Conservation (phyloP, 108 stramenopile genomes). For the Nannochloropsis salina region DNA sequence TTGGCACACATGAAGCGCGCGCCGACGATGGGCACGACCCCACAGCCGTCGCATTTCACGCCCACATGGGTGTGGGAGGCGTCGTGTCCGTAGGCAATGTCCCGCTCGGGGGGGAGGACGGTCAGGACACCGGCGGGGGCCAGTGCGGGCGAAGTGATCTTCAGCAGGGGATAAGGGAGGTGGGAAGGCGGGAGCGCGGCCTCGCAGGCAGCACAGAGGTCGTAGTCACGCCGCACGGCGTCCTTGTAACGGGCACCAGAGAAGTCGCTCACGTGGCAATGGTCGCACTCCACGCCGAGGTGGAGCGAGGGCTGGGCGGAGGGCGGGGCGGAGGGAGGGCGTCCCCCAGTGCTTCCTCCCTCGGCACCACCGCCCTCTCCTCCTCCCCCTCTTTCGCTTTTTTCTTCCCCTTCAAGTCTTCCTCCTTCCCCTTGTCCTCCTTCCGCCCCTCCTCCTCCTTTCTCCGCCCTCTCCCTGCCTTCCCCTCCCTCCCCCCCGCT, state of each 20-base stretch:
- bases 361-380: not conserved
- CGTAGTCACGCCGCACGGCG: constrained; percentile 27
- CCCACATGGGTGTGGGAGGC: not conserved
- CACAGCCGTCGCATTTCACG: constrained; percentile 23
- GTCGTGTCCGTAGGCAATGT: not conserved
- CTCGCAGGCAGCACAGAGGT: constrained; percentile 42
- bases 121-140: not conserved
- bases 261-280: constrained; percentile 30
- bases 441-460: not conserved
- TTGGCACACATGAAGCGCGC: constrained; percentile 33
- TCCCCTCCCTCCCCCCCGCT: no score
- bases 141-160: not conserved
- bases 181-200: not conserved
- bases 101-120: not conserved
- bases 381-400: no score
- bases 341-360: not conserved
- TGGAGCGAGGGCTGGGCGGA: not conserved
- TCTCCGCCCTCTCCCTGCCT: no score
- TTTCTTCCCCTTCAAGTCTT: no score
- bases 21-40: constrained; percentile 27
- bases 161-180: not conserved
- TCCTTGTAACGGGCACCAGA: constrained; percentile 33
- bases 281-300: constrained; percentile 31
- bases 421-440: not conserved
- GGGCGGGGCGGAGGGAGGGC: not conserved